Base-by-base conservation (phyloP, 345 rosid species). In the Syzygium aqueum region DNA sequence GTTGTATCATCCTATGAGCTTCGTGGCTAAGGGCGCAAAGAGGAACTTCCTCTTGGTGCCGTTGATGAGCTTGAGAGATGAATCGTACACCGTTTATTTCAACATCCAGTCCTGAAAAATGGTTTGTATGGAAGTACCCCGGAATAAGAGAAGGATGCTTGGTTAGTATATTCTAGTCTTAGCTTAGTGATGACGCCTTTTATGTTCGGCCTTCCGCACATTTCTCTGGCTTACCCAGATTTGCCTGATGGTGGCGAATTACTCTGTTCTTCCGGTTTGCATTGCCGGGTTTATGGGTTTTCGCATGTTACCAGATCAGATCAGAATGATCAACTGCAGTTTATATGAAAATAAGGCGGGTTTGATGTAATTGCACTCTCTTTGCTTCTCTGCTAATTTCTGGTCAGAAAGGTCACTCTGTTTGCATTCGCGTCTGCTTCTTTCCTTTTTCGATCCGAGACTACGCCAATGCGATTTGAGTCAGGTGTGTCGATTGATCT, bases 81-180 rank as follows among this genome's bases (percentile, higher is more conserved):
- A 97, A 90, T 89, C 92, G 21, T 97, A 96, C 85, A 95, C 94
- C 67, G 93, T 92, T 88, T 95, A 97, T 90, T 97, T 96, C 93
- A 87, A 94, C 92, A 84, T 96, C 78, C 43, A 33, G 78, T 33
- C 78, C 19, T 67, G 78, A 67, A 16, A 37, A 22, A 17, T 33
- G 78, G 78, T 30, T 33, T 8, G 2, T 2, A 33, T 4, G 8
- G 78, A 67, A 67, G 78, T 37, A 17, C 23, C 43, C 37, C 12
- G 22, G 78, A 67, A 67, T 33, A 67, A 67, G 22, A 67, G 46
- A 33, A 28, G 78, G 1, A 33, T 33, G 78, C 78, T 67, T 30
- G 23, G 13, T 67, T 67, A 17, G 78, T 43, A 67, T 67, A 21
- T 54, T 54, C 59, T 7, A 54, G 27, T 21, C 25, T 53, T 8